Base-by-base conservation (phyloP, 139 green algal species). In the Coelastrella sp. region DNA sequence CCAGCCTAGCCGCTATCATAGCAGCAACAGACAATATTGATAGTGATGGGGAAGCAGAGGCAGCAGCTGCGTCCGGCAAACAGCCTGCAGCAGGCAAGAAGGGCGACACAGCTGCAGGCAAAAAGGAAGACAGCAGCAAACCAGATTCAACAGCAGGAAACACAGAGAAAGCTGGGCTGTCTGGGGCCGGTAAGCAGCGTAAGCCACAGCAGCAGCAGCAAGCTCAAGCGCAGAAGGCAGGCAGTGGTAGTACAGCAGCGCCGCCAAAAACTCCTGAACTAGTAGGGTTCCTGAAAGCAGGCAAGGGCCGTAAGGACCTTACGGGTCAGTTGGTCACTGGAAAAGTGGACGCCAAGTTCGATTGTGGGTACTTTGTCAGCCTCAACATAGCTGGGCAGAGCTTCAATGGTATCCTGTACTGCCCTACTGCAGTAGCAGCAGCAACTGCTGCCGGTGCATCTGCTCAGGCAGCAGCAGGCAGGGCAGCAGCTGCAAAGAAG, bases 321-420 rank as follows among this genome's bases (percentile, higher is more conserved):
- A 86, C 80, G 0, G 80, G 80, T 27, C 34, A 57, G 23, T 21
- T 57, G 6, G 80, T 86, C 4, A 71, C 45, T 0, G 80, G 80
- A 35, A 78, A 50, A 5, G 80, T 86, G 2, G 80, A 86, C 23
- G 80, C 66, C 2, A 69, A 69, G 19, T 86, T 86, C 40, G 80
- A 86, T 50, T 72, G 67, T 51, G 80, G 80, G 1, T 86, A 86
- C 67, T 86, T 86, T 86, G 80, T 86, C 1, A 80, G 64, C 25
- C 9, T 86, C 3, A 86, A 32, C 67, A 69, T 86, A 13, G 80
- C 34, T 11, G 80, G 80, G 4, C 50, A 60, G 25, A 34, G 25
- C 50, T 86, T 86, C 67, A 60, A 37, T 35, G 80, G 80, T 34
- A 72, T 86, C 25, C 50, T 84, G 27, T 74, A 75, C 60, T 74